Evolutionary conservation across 495 filamentous ascomycete species (phyloP).

Genomic region (Filosporella fistucella): DNA sequence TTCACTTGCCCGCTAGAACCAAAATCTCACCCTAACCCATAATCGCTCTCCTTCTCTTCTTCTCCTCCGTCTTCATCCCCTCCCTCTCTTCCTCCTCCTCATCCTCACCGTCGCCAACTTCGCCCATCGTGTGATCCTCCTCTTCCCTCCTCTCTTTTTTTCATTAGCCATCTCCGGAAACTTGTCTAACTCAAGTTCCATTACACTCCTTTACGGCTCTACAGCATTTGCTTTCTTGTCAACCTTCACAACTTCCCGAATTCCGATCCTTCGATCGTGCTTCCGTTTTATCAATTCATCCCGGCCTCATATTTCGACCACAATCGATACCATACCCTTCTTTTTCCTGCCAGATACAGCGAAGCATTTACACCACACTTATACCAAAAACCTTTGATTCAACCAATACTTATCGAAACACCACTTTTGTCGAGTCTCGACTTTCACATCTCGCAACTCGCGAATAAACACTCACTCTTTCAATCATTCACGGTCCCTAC

Average conservation of each 20-base stretch:
- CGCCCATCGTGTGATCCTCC: no score
- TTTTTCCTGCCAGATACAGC: constrained; percentile 27
- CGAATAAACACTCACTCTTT: constrained; percentile 15
- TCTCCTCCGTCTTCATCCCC: not conserved
- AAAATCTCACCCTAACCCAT: no score
- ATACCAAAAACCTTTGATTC: constrained; percentile 17
- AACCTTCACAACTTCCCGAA: not conserved
- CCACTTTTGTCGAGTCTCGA: constrained; percentile 13
- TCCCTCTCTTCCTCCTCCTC: not conserved
- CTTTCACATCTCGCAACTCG: constrained; percentile 7
- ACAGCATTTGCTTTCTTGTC: not conserved
- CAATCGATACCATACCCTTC: constrained; percentile 11
- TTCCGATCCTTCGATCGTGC: no score
- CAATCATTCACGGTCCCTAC: constrained; percentile 1
- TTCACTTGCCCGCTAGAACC: no score
- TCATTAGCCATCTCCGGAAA: not conserved
- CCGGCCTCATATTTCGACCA: not conserved
- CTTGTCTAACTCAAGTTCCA: no score
- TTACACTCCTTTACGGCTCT: constrained; percentile 4
- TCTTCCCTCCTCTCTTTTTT: not conserved
- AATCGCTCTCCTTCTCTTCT: not conserved
- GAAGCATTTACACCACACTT: constrained; percentile 23
- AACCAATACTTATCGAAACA: constrained; percentile 1
- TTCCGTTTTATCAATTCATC: no score
- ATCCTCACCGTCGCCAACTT: not conserved